Evolutionary conservation across 495 filamentous ascomycete species (phyloP), one percentile per base, ranked within the genome.

Genomic region (Coniosporium apollinis): DNA sequence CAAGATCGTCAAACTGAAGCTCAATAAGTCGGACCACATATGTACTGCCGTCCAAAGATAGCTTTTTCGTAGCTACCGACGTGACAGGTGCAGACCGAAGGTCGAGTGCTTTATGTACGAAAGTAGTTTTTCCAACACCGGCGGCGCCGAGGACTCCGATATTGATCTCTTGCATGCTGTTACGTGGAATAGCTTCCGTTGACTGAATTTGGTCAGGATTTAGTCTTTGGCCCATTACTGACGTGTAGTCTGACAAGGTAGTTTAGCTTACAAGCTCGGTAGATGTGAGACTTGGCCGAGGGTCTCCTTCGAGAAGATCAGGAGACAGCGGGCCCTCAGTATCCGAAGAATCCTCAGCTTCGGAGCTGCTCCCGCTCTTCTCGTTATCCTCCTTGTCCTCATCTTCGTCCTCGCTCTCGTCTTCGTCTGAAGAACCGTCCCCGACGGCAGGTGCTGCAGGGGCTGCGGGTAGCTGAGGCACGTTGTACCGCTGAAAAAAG

Each of bases 61-160:
- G 71, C 46, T 69, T 80, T 48, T 79, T 79, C 34, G 70, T 66
- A 24, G 62, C 71, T 19, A 69, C 64, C 28, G 64, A 56, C 30
- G 74, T 72, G 20, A 59, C 47, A 1, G 24, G 15, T 2, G 36
- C 34, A 22, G 58, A 57, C 39, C 70, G 72, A 42, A 87, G 61
- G 26, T 82, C 76, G 46, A 89, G 59, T 8, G 82, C 80, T 36
- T 68, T 72, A 48, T 81, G 77, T 40, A 94, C 79, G 46, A 96
- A 93, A 16, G 80, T 79, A 32, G 82, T 83, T 60, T 96, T 94
- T 45, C 87, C 87, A 22, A 82, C 80, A 33, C 76, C 74, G 44
- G 70, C 64, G 45, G 71, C 69, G 35, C 89, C 89, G 46, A 94
- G 70, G 17, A 96, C 74, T 21, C 76, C 82, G 50, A 96, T 81